Percentiles rank a stretch among this genome's conserved stretches.
Conservation (phyloP, 2,329 filamentous ascomycete genomes). For the Trichocomaceae sp. region DNA sequence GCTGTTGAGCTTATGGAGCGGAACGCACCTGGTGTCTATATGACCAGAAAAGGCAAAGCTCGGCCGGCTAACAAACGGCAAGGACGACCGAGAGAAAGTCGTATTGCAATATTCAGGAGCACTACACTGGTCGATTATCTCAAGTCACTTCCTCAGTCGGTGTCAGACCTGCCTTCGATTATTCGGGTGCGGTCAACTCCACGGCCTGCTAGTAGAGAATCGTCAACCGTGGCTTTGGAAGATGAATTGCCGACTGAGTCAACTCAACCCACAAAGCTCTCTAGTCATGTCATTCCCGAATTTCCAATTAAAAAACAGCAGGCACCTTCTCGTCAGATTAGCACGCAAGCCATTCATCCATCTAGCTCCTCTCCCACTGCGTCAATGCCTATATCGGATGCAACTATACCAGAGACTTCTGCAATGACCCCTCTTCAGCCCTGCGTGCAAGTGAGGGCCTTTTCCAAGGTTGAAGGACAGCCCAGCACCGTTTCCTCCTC, state of each 20-base stretch:
- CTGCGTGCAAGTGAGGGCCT: neutral
- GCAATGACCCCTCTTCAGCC: neutral
- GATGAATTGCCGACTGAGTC: neutral
- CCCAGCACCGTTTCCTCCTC: neutral
- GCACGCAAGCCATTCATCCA: neutral
- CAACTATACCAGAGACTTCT: neutral
- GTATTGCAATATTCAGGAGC: slow-evolving; percentile 37
- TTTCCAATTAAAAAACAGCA: neutral
- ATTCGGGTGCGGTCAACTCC: neutral
- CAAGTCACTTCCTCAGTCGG: neutral
- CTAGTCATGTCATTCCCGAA: neutral
- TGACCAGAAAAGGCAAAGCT: slow-evolving; percentile 35
- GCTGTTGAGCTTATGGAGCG: slow-evolving; percentile 32
- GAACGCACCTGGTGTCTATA: slow-evolving; percentile 33
- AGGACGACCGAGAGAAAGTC: slow-evolving; percentile 34
- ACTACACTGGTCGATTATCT: slow-evolving; percentile 11
- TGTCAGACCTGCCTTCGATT: neutral
- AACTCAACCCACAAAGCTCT: neutral
- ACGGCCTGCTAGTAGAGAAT: neutral
- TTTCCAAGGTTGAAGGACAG: neutral
- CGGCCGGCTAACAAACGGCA: slow-evolving; percentile 31
- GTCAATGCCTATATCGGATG: neutral
- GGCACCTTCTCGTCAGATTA: neutral
- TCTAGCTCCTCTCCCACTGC: neutral
- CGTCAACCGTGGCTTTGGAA: neutral